These are phyloP conservation scores for Tylopilus cervinicoccineus DNA, from an alignment of 768 basidiomycete genomes.

Conservation along the genomic window DNA sequence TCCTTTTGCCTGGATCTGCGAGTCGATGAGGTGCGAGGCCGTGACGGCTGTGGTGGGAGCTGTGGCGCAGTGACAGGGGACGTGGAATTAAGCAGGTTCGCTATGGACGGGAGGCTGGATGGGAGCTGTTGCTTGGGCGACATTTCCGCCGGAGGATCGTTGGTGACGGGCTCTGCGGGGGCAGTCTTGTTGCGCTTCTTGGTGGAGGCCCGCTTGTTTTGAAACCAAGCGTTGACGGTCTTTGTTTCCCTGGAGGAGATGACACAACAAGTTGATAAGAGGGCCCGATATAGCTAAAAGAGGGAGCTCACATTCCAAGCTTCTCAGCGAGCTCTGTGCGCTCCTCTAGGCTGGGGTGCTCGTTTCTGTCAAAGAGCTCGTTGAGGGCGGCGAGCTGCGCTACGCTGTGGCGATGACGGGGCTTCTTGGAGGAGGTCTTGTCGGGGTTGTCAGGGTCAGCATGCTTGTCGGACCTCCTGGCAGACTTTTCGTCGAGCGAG, in stretches of 20 bases:
- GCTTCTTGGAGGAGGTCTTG: slow-evolving; percentile 51
- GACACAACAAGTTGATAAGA: slow-evolving; percentile 17
- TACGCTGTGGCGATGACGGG: slow-evolving; percentile 72
- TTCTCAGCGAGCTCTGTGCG: slow-evolving; percentile 65
- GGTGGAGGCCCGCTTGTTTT: slow-evolving; percentile 79
- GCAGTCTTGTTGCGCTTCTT: slow-evolving; percentile 62
- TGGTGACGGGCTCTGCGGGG: slow-evolving; percentile 30
- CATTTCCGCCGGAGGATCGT: slow-evolving; percentile 19
- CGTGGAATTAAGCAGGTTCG: slow-evolving; percentile 39
- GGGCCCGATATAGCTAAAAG: slow-evolving; percentile 22
- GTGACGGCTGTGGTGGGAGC: slow-evolving; percentile 19
- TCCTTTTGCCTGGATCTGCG: slow-evolving; percentile 33
- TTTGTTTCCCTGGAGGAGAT: slow-evolving; percentile 63
- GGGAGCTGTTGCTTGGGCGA: slow-evolving; percentile 24
- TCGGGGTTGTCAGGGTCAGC: slow-evolving; percentile 22
- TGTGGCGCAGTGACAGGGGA: slow-evolving; percentile 22
- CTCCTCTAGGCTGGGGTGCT: slow-evolving; percentile 69
- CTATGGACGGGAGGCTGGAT: slow-evolving; percentile 34
- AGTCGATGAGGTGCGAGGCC: slow-evolving; percentile 21
- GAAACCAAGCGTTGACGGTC: slow-evolving; percentile 85
- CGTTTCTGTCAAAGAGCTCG: slow-evolving; percentile 70
- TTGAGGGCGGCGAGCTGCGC: slow-evolving; percentile 73
- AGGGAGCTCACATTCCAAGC: slow-evolving; percentile 65
- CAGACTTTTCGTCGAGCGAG: slow-evolving; percentile 22
- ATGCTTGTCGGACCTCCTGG: slow-evolving; percentile 20